phyloP scores from a whole-genome alignment of 192 early-diverging fungal species.

The Entophlyctis luteolus region DNA sequence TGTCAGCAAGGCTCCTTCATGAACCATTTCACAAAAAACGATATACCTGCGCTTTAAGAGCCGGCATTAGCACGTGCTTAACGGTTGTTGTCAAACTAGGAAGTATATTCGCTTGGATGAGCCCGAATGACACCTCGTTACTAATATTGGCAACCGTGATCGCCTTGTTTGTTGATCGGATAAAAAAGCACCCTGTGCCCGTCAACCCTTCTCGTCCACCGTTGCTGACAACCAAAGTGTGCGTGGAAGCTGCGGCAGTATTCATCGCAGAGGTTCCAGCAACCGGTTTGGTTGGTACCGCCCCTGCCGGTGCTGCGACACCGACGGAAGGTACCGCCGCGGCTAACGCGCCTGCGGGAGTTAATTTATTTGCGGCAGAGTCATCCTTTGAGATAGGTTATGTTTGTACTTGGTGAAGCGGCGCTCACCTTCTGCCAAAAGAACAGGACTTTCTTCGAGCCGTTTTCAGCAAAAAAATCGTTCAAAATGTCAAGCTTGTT shows the following conservation, averaged over 20 bases:
- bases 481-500: slow-evolving; percentile 58
- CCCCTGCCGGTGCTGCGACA: not conserved
- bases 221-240: slow-evolving; percentile 52
- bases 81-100: slow-evolving; percentile 57
- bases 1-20: not conserved
- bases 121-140: slow-evolving; percentile 54
- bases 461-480: slow-evolving; percentile 61
- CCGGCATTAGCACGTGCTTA: slow-evolving; percentile 59
- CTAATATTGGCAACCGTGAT: slow-evolving; percentile 53
- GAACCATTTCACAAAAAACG: not conserved
- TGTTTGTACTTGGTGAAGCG: not conserved
- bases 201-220: slow-evolving; percentile 49
- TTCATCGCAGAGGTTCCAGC: not conserved
- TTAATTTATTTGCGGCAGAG: not conserved
- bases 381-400: slow-evolving; percentile 11
- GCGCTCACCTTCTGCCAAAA: slow-evolving; percentile 55
- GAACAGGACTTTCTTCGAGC: slow-evolving; percentile 49
- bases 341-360: not conserved
- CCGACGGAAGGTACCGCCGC: not conserved
- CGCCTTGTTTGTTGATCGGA: slow-evolving; percentile 52
- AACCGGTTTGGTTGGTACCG: not conserved
- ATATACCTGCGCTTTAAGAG: slow-evolving; percentile 50
- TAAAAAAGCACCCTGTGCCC: slow-evolving; percentile 57
- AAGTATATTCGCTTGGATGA: slow-evolving; percentile 47
- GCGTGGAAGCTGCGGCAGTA: not conserved